A percentile compares a stretch with the other conserved stretches of the same genome.
Conservation (phyloP, 495 filamentous ascomycete species). For the Neurospora terricola region DNA sequence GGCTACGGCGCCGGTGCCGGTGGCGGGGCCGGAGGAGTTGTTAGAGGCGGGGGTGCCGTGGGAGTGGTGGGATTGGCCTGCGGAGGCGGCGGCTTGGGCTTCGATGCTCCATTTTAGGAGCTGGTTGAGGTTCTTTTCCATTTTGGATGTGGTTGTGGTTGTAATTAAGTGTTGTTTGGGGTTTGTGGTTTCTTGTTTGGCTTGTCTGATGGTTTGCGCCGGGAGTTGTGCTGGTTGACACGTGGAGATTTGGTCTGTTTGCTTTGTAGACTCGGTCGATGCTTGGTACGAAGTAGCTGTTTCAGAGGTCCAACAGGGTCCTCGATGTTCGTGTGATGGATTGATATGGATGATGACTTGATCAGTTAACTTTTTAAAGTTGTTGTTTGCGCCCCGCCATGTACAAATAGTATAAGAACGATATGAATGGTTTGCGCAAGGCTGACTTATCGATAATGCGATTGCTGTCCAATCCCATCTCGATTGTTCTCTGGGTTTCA, state of each 20-base stretch:
- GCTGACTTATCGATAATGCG: not conserved
- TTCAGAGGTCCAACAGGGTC: not conserved
- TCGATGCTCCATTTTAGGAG: conserved; percentile 94
- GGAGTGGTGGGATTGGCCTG: conserved; percentile 31
- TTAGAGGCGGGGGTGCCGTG: conserved; percentile 26
- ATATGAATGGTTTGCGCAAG: not conserved
- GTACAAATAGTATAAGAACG: not conserved
- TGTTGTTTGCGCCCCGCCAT: not conserved
- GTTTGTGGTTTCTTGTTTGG: not conserved
- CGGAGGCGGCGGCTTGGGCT: conserved; percentile 41
- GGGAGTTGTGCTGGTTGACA: not conserved
- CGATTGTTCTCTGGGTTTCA: conserved; percentile 20
- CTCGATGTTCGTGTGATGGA: not conserved
- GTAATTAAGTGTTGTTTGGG: not conserved
- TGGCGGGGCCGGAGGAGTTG: not conserved
- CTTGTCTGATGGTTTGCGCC: not conserved
- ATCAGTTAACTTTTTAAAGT: not conserved
- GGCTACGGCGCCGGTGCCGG: conserved; percentile 23
- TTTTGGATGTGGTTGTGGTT: conserved; percentile 13
- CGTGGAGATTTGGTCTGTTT: not conserved
- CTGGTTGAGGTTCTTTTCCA: conserved; percentile 43
- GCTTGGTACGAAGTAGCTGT: not conserved
- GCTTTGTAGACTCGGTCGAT: not conserved
- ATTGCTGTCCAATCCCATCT: not conserved
- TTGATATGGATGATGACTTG: not conserved